Evolutionary conservation across 331 rosid species (phyloP), one percentile per base, ranked within the genome.

Genomic region (Arachis monticola): DNA sequence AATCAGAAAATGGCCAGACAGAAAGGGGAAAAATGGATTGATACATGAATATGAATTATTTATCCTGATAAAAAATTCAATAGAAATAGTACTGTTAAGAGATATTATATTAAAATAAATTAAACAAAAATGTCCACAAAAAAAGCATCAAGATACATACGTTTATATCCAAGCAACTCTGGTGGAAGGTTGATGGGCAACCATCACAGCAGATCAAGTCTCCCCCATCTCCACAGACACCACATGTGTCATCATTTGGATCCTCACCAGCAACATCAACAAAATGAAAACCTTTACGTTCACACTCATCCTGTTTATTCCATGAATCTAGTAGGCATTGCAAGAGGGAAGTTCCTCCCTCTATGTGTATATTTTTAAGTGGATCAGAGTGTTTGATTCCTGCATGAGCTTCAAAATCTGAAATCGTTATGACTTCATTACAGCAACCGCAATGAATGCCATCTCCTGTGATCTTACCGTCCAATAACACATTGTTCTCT

Each of bases 211-310:
- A 94, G 78, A 90, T 86, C 87, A 94, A 83, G 81, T 92, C 85
- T 71, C 99, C 99, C 45, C 99, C 99, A 80, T 94, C 99, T 74
- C 99, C 99, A 61, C 99, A 94, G 61, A 94, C 84, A 55, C 97
- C 97, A 66, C 99, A 94, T 8, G 99, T 85, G 80, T 94, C 99
- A 79, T 94, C 97, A 76, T 92, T 94, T 48, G 99, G 97, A 80
- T 94, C 99, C 81, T 88, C 91, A 61, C 92, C 84, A 11, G 83
- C 85, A 82, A 90, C 88, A 80, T 90, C 97, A 77, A 92, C 77
- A 3, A 76, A 77, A 82, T 83, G 88, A 74, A 86, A 90, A 52
- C 90, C 90, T 67, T 78, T 51, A 11, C 81, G 80, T 58, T 81
- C 96, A 63, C 87, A 85, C 85, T 92, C 88, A 42, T 82, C 87